Evolutionary conservation across 345 rosid genomes (phyloP).

Genomic region (Populus pruinosa): DNA sequence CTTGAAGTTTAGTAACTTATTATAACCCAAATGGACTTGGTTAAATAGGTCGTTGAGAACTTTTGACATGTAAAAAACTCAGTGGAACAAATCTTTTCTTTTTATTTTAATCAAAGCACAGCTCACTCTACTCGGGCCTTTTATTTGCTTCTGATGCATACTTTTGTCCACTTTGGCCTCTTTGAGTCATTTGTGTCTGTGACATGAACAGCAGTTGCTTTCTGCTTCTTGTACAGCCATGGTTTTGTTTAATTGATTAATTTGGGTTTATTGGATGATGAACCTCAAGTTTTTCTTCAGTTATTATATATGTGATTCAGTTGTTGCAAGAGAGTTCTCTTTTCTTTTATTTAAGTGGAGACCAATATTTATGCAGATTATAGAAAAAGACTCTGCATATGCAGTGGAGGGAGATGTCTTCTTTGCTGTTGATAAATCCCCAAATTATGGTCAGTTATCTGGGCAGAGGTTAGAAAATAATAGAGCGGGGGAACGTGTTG

Average conservation of each 20-base stretch:
- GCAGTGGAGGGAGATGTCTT: slow-evolving; percentile 75
- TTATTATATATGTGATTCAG: background rate
- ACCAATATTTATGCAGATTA: slow-evolving; percentile 51
- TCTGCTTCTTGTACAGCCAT: background rate
- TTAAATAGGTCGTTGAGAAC: background rate
- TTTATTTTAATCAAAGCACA: background rate
- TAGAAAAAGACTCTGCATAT: slow-evolving; percentile 68
- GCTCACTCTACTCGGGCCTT: background rate
- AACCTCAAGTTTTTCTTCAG: background rate
- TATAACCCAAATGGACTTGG: background rate
- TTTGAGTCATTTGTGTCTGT: background rate
- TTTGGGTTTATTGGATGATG: background rate
- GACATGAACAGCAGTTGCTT: background rate
- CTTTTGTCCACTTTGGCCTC: background rate
- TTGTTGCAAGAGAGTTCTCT: background rate
- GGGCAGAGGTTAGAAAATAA: slow-evolving; percentile 67
- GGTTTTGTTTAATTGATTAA: background rate
- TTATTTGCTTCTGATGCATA: background rate
- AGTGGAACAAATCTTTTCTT: background rate
- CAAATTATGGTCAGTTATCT: slow-evolving; percentile 71
- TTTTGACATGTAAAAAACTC: background rate
- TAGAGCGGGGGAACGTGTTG: slow-evolving; percentile 83
- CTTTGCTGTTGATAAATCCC: slow-evolving; percentile 67
- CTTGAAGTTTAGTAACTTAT: background rate
- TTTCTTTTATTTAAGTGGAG: background rate